These are phyloP conservation scores for Globisporangium orthogonon DNA, from an alignment of 352 stramenopile genomes.

Conservation along the genomic window DNA sequence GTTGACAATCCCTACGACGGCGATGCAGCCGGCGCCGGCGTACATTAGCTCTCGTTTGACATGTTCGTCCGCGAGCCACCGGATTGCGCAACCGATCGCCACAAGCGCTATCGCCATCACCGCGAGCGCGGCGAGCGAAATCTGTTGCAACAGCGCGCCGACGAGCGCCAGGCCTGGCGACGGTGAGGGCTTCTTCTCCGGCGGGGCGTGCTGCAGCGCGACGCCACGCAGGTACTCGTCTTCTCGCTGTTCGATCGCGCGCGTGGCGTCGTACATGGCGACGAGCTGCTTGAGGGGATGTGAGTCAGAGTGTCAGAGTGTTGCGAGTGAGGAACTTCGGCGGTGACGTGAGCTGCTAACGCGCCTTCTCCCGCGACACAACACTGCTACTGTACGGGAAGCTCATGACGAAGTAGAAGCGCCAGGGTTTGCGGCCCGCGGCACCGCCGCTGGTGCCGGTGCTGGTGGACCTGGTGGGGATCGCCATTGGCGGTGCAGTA, in stretches of 20 bases:
- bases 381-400: constrained; percentile 30
- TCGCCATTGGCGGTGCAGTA: too few species aligned
- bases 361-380: constrained; percentile 37
- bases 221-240: constrained; percentile 44
- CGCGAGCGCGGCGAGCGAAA: constrained; percentile 16
- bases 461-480: not conserved
- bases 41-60: constrained; percentile 7
- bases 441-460: constrained; percentile 2
- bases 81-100: constrained; percentile 8
- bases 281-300: constrained; percentile 20
- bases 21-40: constrained; percentile 1
- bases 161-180: constrained; percentile 14
- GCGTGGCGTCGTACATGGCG: constrained; percentile 37
- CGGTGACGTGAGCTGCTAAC: not conserved
- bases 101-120: constrained; percentile 14
- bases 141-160: constrained; percentile 19
- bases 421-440: constrained; percentile 48
- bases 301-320: not conserved
- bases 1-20: constrained; percentile 13
- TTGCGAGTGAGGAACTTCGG: not conserved
- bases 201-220: constrained; percentile 18
- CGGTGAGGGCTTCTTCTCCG: constrained; percentile 12
- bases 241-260: constrained; percentile 36
- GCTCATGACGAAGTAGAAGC: constrained; percentile 58
- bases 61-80: constrained; percentile 1